These are phyloP conservation scores for Rhodotorula sp. DNA, from an alignment of 1,284 basidiomycete genomes.

Conservation along the genomic window DNA sequence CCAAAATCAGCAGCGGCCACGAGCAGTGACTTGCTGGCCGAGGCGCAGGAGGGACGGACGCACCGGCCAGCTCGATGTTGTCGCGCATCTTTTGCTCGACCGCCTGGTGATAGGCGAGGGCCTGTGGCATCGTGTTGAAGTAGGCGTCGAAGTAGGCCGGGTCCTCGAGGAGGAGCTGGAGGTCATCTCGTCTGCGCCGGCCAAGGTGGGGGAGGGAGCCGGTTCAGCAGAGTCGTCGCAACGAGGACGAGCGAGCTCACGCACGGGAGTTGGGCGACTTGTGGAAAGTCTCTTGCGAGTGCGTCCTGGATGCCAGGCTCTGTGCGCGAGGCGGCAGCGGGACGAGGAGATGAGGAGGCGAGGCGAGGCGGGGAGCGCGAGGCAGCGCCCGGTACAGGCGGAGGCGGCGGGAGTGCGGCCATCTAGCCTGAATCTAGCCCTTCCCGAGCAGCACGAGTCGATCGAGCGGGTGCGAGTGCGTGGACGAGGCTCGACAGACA, in stretches of 20 bases:
- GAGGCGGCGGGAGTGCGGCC: neutral
- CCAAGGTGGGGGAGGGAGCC: neutral
- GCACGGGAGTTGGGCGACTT: constrained; percentile 20
- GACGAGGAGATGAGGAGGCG: neutral
- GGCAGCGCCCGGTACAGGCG: too few relatives aligned
- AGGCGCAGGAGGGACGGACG: constrained; percentile 53
- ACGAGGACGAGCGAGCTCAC: neutral
- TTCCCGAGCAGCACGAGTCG: neutral
- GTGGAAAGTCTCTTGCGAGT: constrained; percentile 27
- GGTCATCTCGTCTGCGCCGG: constrained; percentile 67
- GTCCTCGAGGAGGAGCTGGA: constrained; percentile 82
- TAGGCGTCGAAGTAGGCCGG: constrained; percentile 81
- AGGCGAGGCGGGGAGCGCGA: neutral
- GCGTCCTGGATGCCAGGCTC: constrained; percentile 24
- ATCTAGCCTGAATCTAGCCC: too few relatives aligned
- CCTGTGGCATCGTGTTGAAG: constrained; percentile 72
- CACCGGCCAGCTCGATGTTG: constrained; percentile 80
- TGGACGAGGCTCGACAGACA: neutral
- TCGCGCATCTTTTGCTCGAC: constrained; percentile 70
- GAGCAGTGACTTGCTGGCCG: neutral
- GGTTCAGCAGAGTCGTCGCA: neutral
- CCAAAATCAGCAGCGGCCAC: constrained; percentile 1
- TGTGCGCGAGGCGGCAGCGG: neutral
- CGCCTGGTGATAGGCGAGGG: constrained; percentile 70
- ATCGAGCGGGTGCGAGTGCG: neutral